Percentiles rank a stretch among this genome's conserved stretches.
phyloP scores from a whole-genome alignment of 495 filamentous ascomycete species.

The Lindgomyces ingoldianus region DNA sequence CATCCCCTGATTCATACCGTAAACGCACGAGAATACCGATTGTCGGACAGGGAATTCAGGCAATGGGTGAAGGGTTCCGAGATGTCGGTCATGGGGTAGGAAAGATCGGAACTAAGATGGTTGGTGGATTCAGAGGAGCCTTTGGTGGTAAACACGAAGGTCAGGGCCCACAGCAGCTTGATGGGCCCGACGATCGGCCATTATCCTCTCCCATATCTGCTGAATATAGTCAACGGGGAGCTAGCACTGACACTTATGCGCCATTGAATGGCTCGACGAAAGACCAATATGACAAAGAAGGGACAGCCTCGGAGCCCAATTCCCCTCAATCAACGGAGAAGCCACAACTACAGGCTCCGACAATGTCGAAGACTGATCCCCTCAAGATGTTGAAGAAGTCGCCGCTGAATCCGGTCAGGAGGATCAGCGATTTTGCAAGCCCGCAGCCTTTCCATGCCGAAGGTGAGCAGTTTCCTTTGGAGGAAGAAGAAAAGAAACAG shows the following conservation, averaged over 20 bases:
- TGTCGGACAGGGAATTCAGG: slow-evolving; percentile 54
- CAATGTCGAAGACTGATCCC: neutral
- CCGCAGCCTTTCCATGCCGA: slow-evolving; percentile 49
- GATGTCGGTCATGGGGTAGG: slow-evolving; percentile 60
- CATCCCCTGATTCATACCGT: slow-evolving; percentile 41
- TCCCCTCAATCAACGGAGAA: slow-evolving; percentile 27
- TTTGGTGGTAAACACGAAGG: slow-evolving; percentile 53
- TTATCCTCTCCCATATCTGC: slow-evolving; percentile 14
- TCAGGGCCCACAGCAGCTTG: slow-evolving; percentile 30
- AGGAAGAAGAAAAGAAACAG: slow-evolving; percentile 16
- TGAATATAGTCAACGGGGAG: slow-evolving; percentile 24
- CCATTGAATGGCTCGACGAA: slow-evolving; percentile 18
- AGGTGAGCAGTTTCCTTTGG: slow-evolving; percentile 51
- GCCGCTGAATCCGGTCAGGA: slow-evolving; percentile 30
- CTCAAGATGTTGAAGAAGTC: slow-evolving; percentile 21
- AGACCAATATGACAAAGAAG: slow-evolving; percentile 13
- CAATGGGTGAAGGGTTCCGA: slow-evolving; percentile 46
- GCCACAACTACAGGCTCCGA: neutral
- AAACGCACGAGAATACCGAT: slow-evolving; percentile 42
- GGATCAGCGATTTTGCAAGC: slow-evolving; percentile 45
- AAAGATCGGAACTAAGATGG: slow-evolving; percentile 56
- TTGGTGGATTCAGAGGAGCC: slow-evolving; percentile 45
- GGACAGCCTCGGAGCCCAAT: slow-evolving; percentile 12
- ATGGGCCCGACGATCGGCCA: slow-evolving; percentile 19
- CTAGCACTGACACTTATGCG: slow-evolving; percentile 27